Conservation (phyloP, 768 basidiomycete genomes). For the Tephrocybe sp. region DNA sequence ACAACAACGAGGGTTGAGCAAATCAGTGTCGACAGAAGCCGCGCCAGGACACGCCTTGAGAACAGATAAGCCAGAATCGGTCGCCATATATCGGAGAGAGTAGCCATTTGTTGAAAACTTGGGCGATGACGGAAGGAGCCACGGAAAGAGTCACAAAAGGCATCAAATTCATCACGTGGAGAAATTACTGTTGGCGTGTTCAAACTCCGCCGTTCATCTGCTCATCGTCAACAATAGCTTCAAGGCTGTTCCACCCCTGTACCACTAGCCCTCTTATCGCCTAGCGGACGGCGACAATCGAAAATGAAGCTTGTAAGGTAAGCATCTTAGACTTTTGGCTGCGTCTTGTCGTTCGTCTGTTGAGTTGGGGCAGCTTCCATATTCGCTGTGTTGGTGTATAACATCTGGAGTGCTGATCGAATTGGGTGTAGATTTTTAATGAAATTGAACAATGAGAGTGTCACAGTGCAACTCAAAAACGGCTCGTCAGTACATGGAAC, state of each 20-base stretch:
- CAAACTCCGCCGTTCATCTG: slow-evolving; percentile 15
- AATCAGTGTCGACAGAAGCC: slow-evolving; percentile 43
- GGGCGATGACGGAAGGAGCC: too few relatives aligned
- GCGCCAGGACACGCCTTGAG: slow-evolving; percentile 34
- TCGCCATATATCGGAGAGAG: neutral
- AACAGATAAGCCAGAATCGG: slow-evolving; percentile 3
- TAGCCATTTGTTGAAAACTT: neutral
- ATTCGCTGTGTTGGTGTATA: slow-evolving; percentile 1
- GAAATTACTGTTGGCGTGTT: neutral
- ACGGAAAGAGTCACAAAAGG: too few relatives aligned
- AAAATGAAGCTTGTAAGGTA: slow-evolving; percentile 87
- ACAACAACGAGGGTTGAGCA: slow-evolving; percentile 38
- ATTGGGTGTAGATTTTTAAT: slow-evolving; percentile 79
- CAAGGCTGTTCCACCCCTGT: slow-evolving; percentile 1
- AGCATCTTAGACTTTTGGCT: slow-evolving; percentile 19
- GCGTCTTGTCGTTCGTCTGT: neutral
- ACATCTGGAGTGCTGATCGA: slow-evolving; percentile 13
- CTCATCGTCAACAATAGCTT: slow-evolving; percentile 15
- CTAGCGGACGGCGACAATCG: neutral
- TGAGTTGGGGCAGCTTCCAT: neutral
- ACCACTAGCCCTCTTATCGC: neutral
- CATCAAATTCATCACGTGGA: neutral
- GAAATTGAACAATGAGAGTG: slow-evolving; percentile 99
- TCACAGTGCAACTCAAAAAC: slow-evolving; percentile 97
- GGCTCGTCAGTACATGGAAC: slow-evolving; percentile 95